These are phyloP conservation scores for Fremontodendron californicum DNA, from an alignment of 345 rosid genomes.

Conservation along the genomic window DNA sequence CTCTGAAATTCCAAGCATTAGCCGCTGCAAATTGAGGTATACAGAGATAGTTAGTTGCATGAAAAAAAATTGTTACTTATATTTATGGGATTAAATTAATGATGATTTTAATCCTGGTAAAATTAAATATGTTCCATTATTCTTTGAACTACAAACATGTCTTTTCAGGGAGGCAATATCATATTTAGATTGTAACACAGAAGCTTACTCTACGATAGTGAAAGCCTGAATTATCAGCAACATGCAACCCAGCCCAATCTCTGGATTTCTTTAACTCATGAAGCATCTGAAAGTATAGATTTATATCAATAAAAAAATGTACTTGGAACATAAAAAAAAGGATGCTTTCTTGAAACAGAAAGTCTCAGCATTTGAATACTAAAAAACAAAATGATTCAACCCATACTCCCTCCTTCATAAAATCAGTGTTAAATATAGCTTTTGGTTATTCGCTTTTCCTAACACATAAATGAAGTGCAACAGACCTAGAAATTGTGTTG, in stretches of 20 bases:
- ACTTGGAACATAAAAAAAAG: no score
- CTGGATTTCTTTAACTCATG: slow-evolving; percentile 60
- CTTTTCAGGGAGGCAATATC: not conserved
- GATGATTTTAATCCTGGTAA: not conserved
- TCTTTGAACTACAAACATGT: not conserved
- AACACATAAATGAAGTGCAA: not conserved
- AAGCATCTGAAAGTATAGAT: slow-evolving; percentile 50
- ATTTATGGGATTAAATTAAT: not conserved
- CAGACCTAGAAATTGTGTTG: not conserved
- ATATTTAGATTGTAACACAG: slow-evolving; percentile 4
- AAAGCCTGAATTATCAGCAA: slow-evolving; percentile 92
- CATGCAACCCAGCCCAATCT: slow-evolving; percentile 75
- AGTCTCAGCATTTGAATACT: slow-evolving; percentile 9
- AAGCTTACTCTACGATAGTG: slow-evolving; percentile 76
- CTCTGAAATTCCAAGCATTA: slow-evolving; percentile 51
- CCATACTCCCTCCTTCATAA: not conserved
- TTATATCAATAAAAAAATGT: not conserved
- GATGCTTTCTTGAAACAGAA: not conserved
- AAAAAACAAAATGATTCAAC: slow-evolving; percentile 8
- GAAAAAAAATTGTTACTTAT: not conserved
- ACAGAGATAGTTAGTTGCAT: not conserved
- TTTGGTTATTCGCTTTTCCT: not conserved
- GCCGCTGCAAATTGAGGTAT: slow-evolving; percentile 46
- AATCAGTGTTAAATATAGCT: not conserved
- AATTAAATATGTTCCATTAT: not conserved